Evolutionary conservation across 768 basidiomycete genomes (phyloP).

Genomic region (Neoboletus magnificus): DNA sequence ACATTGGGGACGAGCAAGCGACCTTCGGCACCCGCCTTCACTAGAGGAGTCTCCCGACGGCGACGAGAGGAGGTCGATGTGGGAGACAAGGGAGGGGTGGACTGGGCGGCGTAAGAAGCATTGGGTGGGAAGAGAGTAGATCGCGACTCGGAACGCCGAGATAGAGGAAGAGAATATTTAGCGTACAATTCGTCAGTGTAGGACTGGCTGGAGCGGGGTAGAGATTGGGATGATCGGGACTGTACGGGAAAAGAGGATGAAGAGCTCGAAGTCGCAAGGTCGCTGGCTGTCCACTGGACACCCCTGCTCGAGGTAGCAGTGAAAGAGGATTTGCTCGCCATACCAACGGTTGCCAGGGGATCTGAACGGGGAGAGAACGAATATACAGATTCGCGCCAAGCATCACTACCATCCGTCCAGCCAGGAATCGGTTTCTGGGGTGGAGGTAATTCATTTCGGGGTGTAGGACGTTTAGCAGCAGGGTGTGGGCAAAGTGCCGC

Average conservation of each 20-base stretch:
- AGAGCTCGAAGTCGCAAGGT: slow-evolving; percentile 19
- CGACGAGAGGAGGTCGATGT: slow-evolving; percentile 34
- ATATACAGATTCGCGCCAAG: slow-evolving; percentile 67
- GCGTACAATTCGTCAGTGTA: slow-evolving; percentile 47
- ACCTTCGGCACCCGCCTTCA: slow-evolving; percentile 62
- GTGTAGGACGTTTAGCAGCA: slow-evolving; percentile 33
- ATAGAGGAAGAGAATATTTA: slow-evolving; percentile 54
- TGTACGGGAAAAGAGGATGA: slow-evolving; percentile 25
- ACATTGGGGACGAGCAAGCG: slow-evolving; percentile 56
- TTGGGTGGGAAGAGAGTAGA: slow-evolving; percentile 37
- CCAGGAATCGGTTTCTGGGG: slow-evolving; percentile 50
- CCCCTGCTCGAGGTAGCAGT: slow-evolving; percentile 50
- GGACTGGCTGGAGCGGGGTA: slow-evolving; percentile 29
- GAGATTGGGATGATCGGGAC: slow-evolving; percentile 22
- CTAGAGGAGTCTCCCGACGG: slow-evolving; percentile 49
- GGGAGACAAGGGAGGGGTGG: slow-evolving; percentile 35
- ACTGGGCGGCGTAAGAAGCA: slow-evolving; percentile 35
- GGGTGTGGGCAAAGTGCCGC: slow-evolving; percentile 44
- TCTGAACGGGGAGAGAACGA: slow-evolving; percentile 43
- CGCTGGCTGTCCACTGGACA: slow-evolving; percentile 47
- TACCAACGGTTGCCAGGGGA: slow-evolving; percentile 30
- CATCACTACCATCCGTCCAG: slow-evolving; percentile 65
- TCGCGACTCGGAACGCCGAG: slow-evolving; percentile 53
- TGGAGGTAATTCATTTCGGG: slow-evolving; percentile 33
- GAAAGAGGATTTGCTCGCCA: slow-evolving; percentile 38